phyloP scores from a whole-genome alignment of 352 stramenopile genomes.

The Globisporangium cederbergense region DNA sequence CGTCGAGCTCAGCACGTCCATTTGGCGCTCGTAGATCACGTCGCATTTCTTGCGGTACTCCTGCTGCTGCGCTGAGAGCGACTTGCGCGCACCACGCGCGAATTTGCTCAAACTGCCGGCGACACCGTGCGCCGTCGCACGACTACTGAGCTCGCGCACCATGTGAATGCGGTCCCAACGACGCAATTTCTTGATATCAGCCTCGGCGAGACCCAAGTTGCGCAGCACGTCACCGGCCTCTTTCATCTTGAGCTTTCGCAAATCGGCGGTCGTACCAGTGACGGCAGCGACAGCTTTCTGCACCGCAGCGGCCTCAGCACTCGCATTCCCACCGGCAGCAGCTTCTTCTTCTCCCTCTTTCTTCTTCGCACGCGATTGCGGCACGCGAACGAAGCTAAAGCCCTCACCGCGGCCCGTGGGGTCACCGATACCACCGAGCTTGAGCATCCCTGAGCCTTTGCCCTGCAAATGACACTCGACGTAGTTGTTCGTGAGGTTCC shows the following conservation, averaged over 20 bases:
- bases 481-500: conserved; percentile 86
- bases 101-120: conserved; percentile 79
- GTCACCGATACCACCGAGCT: conserved; percentile 77
- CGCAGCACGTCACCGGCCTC: conserved; percentile 75
- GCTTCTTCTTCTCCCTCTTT: conserved; percentile 74
- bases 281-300: conserved; percentile 77
- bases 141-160: conserved; percentile 74
- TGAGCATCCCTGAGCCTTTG: conserved; percentile 80
- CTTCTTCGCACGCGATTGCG: conserved; percentile 75
- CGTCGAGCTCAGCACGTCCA: conserved; percentile 67
- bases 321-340: conserved; percentile 28
- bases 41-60: conserved; percentile 85
- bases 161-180: conserved; percentile 85
- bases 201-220: conserved; percentile 72
- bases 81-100: conserved; percentile 73
- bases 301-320: conserved; percentile 56
- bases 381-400: conserved; percentile 81
- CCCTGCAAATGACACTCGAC: conserved; percentile 83
- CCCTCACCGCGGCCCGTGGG: conserved; percentile 78
- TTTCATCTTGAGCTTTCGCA: conserved; percentile 87
- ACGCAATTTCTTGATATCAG: conserved; percentile 78
- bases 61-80: conserved; percentile 76
- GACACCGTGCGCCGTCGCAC: conserved; percentile 64
- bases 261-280: conserved; percentile 79
- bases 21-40: conserved; percentile 81